Base-by-base conservation (phyloP, 352 stramenopile genomes). In the Halophytophthora batemanensis region DNA sequence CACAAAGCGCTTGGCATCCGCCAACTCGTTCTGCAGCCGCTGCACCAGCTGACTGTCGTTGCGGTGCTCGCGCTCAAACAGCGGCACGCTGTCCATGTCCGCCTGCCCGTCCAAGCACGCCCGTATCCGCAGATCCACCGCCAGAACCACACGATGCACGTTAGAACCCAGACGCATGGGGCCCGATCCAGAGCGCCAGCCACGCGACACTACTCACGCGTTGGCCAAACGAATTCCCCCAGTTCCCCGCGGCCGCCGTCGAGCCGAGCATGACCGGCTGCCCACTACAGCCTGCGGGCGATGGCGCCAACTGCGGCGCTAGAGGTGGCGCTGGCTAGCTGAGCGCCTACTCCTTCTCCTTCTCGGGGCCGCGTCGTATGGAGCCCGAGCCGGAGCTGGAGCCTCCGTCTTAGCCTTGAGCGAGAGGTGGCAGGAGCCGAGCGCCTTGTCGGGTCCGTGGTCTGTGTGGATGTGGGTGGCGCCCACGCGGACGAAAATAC, bases 11-110 rank as follows among this genome's bases (percentile, higher is more conserved):
- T 92, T 92, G 50, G 81, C 79, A 50, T 94, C 84, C 17, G 79
- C 69, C 38, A 94, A 69, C 56, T 94, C 84, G 54, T 85, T 91
- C 59, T 94, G 84, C 33, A 91, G 65, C 1, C 84, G 77, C 61
- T 91, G 82, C 39, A 93, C 83, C 34, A 90, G 58, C 59, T 93
- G 83, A 17, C 78, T 81, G 64, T 93, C 83, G 50, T 87, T 89
- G 56, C 83, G 77, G 61, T 91, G 83, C 68, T 93, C 83, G 43
- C 83, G 78, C 66, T 93, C 83, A 67, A 93, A 93, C 35, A 92
- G 65, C 59, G 83, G 83, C 47, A 90, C 83, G 56, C 54, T 88
- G 50, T 89, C 82, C 82, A 92, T 91, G 21, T 93, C 80, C 50
- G 67, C 65, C 66, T 85, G 56, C 18, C 49, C 35, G n/a, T n/a